Conservation (phyloP, 306 rosid genomes). For the Cucurbita maxima region DNA sequence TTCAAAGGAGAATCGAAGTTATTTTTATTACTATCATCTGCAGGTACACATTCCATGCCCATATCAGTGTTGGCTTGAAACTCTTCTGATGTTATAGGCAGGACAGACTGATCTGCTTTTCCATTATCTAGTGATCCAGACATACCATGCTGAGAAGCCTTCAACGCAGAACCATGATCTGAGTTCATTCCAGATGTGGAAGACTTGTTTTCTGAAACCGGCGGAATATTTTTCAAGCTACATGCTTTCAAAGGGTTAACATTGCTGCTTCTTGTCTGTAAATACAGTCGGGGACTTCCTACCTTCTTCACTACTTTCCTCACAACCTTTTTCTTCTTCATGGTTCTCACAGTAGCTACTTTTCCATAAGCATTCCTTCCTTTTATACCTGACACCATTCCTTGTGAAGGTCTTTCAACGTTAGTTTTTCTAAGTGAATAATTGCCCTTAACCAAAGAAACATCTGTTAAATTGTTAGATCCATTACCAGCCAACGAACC, state of each 20-base stretch:
- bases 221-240: conserved; percentile 6
- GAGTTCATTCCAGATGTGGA: conserved; percentile 16
- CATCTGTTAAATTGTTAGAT: neutral
- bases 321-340: conserved; percentile 54
- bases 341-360: conserved; percentile 15
- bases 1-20: conserved; percentile 18
- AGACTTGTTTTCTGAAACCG: conserved; percentile 15
- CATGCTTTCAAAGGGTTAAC: conserved; percentile 15
- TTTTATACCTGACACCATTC: neutral
- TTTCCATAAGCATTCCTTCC: conserved; percentile 15
- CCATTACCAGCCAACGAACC: neutral
- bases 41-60: conserved; percentile 12
- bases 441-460: neutral
- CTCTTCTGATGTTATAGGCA: conserved; percentile 18
- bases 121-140: conserved; percentile 18
- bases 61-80: conserved; percentile 21
- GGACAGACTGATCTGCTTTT: conserved; percentile 13
- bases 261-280: conserved; percentile 13
- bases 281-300: conserved; percentile 14
- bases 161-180: conserved; percentile 7
- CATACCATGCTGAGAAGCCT: conserved; percentile 11
- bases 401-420: neutral
- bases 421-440: neutral
- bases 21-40: conserved; percentile 22
- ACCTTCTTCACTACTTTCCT: conserved; percentile 57